Evolutionary conservation across 345 rosid species (phyloP), one percentile per base, ranked within the genome.

Genomic region (Viola odorata): DNA sequence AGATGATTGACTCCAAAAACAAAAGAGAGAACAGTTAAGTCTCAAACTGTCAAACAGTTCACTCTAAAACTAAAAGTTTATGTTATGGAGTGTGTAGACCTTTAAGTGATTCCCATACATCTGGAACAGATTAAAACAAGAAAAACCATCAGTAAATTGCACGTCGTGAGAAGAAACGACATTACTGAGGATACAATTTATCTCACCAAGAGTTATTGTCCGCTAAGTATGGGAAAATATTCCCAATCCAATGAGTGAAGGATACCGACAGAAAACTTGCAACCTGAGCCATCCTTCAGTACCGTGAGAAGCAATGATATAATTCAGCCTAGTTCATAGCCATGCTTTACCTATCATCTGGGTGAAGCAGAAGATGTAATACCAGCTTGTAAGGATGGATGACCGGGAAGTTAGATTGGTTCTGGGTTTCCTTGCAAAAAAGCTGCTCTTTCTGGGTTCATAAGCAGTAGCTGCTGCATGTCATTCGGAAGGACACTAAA

Each of bases 401-500:
- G 60, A 45, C 78, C 77, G 41, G 71, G 71, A 59, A 68, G 70
- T 63, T 73, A 62, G 57, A 42, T 47, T 12, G 52, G 55, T 54
- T 80, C 70, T 37, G 62, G 58, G 55, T 38, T 74, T 56, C 66
- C 73, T 71, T 73, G 84, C 48, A 94, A 81, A 74, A 94, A 87
- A 67, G 76, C 76, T 57, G 85, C 89, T 53, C 86, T 86, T 60
- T 91, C 81, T 11, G 99, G 99, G 78, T 90, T 94, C 72, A 82
- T 73, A 59, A 85, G 84, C 72, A 89, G 79, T 76, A 87, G 96
- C 70, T 89, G 79, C 69, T 89, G 98, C 94, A 89, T 77, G 64
- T 92, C 96, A 71, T 68, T 76, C 12, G 96, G 97, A 57, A 94
- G 89, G 38, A 84, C 73, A 66, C 69, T 69, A 77, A 86, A 90